phyloP scores from a whole-genome alignment of 148 eudicot genomes.

The Linanthus parryae region DNA sequence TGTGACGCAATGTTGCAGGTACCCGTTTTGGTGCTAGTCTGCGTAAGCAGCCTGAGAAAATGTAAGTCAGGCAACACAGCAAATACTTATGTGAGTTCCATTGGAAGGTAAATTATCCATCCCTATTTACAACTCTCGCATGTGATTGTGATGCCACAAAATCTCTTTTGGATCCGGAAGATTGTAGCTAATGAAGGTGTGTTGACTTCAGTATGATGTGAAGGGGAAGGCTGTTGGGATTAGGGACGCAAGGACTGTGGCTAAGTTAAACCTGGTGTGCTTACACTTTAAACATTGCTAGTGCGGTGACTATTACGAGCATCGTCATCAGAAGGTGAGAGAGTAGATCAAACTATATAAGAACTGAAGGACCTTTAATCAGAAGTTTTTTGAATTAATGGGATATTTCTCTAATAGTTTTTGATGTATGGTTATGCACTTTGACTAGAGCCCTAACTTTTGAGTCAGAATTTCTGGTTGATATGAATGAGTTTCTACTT shows the following conservation, averaged over 20 bases:
- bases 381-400: no score
- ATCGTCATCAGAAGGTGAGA: conserved; percentile 91
- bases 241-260: conserved; percentile 99
- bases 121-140: not conserved
- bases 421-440: conserved; percentile 3
- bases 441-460: no score
- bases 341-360: conserved; percentile 67
- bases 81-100: conserved; percentile 95
- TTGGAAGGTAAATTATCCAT: conserved; percentile 55
- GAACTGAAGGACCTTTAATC: no score
- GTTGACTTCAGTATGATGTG: conserved; percentile 60
- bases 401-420: not conserved
- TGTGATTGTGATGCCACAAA: not conserved
- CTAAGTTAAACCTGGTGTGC: conserved; percentile 92
- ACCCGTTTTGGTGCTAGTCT: conserved; percentile 97
- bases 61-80: conserved; percentile 96
- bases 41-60: conserved; percentile 92
- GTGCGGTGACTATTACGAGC: conserved; percentile 89
- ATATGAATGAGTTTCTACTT: not conserved
- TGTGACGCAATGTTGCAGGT: conserved; percentile 43
- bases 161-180: not conserved
- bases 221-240: conserved; percentile 85
- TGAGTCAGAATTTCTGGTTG: not conserved
- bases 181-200: not conserved
- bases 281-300: conserved; percentile 87